Evolutionary conservation across 257 asterid genomes (phyloP), one percentile per base, ranked within the genome.

Genomic region (Henckelia pumila): DNA sequence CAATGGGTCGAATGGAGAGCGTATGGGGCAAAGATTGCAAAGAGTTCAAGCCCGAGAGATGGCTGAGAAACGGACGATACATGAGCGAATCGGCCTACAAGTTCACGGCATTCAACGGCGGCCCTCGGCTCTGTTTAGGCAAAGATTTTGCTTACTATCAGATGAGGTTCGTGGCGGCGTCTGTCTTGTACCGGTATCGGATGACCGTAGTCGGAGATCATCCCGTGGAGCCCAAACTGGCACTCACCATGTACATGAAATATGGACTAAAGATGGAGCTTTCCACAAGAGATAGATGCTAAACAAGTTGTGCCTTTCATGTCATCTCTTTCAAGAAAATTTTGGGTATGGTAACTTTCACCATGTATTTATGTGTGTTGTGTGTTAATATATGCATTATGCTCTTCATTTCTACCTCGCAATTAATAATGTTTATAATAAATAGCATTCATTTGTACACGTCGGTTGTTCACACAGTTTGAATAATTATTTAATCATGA

Each of bases 131-230:
- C 7, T 93, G 99, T 71, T 76, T 93, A 56, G 99, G 99, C 61
- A 90, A 88, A 68, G 99, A 93, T 56, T 93, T 93, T 22, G 99
- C 99, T 5, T 93, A 90, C 60, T 90, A 93, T 56, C 97, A 93
- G 29, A 93, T 93, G 99, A 93, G 88, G 73, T 90, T 93, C 56
- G 94, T 63, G 0, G 99, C 97, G 0, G 94, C 99, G 23, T 86
- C 99, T 25, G 84, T 93, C 19, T 65, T 93, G 59, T 78, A 66
- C 74, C 82, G 94, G 7, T 88, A 85, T 68, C 77, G 75, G 60
- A 89, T 90, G 35, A 71, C 17, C 35, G 87, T 90, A 52, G 89
- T 67, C 19, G 73, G 81, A 44, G 71, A 74, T 56, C 96, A 88
- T 61, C 88, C 83, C 5, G 89, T 93, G 21, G 76, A 10, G 56